Conservation (phyloP, 169 alveolate genomes). For the Plasmodium knowlesi region DNA sequence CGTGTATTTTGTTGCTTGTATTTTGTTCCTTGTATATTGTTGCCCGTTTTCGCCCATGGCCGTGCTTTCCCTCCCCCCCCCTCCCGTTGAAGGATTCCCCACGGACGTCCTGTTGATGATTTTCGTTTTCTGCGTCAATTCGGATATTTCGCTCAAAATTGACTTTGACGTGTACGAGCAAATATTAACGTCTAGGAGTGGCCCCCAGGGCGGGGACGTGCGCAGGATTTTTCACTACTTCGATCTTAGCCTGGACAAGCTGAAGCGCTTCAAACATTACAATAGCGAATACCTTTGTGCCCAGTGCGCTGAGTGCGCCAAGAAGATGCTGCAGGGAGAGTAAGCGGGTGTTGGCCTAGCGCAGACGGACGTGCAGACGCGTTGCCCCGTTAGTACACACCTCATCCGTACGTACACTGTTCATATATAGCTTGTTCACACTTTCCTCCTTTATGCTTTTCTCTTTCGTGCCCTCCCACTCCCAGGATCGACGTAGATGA, state of each 20-base stretch:
- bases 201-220: not conserved
- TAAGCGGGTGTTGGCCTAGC: not conserved
- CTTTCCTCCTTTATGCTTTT: not conserved
- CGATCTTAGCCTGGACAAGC: slow-evolving; percentile 23
- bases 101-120: slow-evolving; percentile 31
- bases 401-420: not conserved
- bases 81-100: slow-evolving; percentile 30
- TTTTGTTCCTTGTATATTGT: not conserved
- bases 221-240: slow-evolving; percentile 21
- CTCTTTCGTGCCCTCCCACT: not conserved
- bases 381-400: not conserved
- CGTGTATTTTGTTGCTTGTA: too few relatives aligned
- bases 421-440: not conserved
- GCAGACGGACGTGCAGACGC: not conserved
- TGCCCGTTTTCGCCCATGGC: not conserved
- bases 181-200: not conserved
- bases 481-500: slow-evolving; percentile 43
- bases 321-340: slow-evolving; percentile 24
- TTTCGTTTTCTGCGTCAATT: slow-evolving; percentile 48
- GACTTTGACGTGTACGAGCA: slow-evolving; percentile 44
- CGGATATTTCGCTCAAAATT: slow-evolving; percentile 50
- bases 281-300: not conserved
- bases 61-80: not conserved
- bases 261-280: slow-evolving; percentile 1
- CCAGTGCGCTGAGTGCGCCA: not conserved